A percentile compares a stretch with the other conserved stretches of the same genome.
Evolutionary conservation across 805 yeast species (phyloP).

Genomic region (Clavispora carvajalis): DNA sequence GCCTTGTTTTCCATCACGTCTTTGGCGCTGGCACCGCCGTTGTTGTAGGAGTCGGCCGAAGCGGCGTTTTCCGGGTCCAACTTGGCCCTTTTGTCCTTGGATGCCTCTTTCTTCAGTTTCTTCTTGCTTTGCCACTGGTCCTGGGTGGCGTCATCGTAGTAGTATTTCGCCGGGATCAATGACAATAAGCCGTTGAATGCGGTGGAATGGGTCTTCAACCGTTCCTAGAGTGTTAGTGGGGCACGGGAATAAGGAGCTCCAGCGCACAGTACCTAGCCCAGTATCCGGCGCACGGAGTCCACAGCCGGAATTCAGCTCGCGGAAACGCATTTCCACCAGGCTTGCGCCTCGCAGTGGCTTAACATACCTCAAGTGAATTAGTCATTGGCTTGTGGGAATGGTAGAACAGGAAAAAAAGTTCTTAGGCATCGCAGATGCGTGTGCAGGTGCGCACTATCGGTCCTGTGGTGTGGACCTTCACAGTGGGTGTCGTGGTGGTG

Average conservation of each 20-base stretch:
- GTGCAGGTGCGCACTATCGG: no score
- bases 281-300: no score
- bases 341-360: background rate
- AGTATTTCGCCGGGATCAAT: constrained; percentile 88
- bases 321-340: no score
- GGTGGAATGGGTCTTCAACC: constrained; percentile 69
- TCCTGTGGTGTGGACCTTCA: no score
- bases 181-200: constrained; percentile 88
- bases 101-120: constrained; percentile 59
- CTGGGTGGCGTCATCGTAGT: constrained; percentile 84
- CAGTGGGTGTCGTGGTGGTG: no score
- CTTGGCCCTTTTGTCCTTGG: constrained; percentile 59
- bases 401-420: constrained; percentile 5
- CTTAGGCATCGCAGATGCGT: constrained; percentile 12
- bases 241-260: no score
- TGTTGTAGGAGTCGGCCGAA: constrained; percentile 38
- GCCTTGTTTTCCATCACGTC: constrained; percentile 56
- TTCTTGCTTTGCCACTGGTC: constrained; percentile 89
- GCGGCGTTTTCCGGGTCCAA: constrained; percentile 60
- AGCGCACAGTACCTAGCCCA: no score
- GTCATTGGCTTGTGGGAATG: constrained; percentile 32
- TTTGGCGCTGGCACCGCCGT: constrained; percentile 47
- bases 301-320: no score
- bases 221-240: constrained; percentile 46
- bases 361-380: constrained; percentile 56